Evolutionary conservation across 208 protist genomes (phyloP).

Genomic region (Polymyxa betae): DNA sequence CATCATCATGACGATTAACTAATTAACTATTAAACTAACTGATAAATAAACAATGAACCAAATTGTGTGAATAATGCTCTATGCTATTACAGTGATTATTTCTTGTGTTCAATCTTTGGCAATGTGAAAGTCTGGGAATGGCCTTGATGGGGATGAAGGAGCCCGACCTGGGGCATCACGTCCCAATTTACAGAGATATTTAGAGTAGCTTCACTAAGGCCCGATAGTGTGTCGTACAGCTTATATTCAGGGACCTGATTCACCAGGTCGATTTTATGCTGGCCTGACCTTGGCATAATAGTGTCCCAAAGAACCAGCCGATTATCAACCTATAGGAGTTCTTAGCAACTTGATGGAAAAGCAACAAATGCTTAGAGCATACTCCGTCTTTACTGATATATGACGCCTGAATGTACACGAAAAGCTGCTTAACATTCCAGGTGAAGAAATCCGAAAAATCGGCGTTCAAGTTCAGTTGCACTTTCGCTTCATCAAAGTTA

Average conservation of each 20-base stretch:
- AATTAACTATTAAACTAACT: too few relatives aligned
- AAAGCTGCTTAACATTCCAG: conserved; percentile 2
- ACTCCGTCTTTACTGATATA: background rate
- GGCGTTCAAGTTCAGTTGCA: background rate
- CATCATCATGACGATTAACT: too few relatives aligned
- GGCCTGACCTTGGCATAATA: background rate
- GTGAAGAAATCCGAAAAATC: background rate
- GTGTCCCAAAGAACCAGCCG: background rate
- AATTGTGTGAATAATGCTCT: too few relatives aligned
- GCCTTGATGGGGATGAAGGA: background rate
- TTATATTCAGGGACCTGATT: background rate
- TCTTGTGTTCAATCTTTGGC: background rate
- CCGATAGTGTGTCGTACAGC: background rate
- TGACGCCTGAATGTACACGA: background rate
- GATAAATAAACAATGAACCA: too few relatives aligned
- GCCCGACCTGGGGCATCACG: background rate
- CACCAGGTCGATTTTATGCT: background rate
- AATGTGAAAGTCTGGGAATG: background rate
- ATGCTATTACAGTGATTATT: too few relatives aligned
- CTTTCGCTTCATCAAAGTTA: background rate
- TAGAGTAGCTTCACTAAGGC: background rate
- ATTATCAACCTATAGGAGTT: too few relatives aligned
- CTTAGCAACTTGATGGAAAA: too few relatives aligned
- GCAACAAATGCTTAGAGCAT: too few relatives aligned
- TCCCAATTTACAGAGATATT: background rate